Evolutionary conservation across 345 rosid species (phyloP).

Genomic region (Laguncularia racemosa): DNA sequence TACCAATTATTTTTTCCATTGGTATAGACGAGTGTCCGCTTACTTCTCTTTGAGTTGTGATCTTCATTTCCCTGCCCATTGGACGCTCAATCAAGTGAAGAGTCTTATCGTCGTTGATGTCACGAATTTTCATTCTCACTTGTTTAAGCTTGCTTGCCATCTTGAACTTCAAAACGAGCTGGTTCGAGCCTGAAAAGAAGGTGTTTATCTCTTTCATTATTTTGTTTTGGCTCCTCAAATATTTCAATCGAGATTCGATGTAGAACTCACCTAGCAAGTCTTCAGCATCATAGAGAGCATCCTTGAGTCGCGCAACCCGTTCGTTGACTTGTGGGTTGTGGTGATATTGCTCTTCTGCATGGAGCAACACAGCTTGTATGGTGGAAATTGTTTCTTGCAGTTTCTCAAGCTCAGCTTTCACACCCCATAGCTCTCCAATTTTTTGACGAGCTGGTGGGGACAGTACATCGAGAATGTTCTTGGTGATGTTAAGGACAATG

Average conservation of each 20-base stretch:
- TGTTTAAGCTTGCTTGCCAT: neutral
- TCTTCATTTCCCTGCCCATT: neutral
- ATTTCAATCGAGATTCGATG: conserved; percentile 2
- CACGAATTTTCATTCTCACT: neutral
- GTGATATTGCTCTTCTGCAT: conserved; percentile 8
- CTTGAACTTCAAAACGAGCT: neutral
- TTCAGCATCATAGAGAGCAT: conserved; percentile 22
- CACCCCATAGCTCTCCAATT: neutral
- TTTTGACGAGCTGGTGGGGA: no score
- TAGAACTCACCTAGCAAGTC: conserved; percentile 26
- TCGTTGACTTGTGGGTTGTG: conserved; percentile 5
- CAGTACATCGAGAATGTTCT: no score
- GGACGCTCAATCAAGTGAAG: neutral
- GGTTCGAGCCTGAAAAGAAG: conserved; percentile 9
- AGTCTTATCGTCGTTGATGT: neutral
- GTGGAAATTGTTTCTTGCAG: neutral
- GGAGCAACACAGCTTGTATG: conserved; percentile 11
- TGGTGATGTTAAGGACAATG: no score
- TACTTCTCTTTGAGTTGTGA: neutral
- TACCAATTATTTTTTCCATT: neutral
- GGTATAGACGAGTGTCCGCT: conserved; percentile 1
- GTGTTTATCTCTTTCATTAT: neutral
- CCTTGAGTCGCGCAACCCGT: conserved; percentile 26
- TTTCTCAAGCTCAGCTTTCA: conserved; percentile 6
- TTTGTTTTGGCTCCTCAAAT: neutral